Evolutionary conservation across 2,329 filamentous ascomycete species (phyloP).

Genomic region (Coleophoma cylindrospora): DNA sequence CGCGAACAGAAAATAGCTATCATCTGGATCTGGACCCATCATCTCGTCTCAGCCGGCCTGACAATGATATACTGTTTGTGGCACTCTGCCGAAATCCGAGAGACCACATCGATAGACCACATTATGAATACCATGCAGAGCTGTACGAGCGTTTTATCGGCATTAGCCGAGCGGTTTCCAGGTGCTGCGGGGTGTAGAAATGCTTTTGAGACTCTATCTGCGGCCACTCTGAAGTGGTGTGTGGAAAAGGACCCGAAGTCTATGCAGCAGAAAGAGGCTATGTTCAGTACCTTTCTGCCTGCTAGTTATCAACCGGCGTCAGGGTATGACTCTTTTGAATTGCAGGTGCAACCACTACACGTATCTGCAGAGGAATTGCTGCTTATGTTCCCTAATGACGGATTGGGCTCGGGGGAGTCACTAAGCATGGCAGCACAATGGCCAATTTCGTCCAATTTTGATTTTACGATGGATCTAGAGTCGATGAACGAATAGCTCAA

Average conservation of each 20-base stretch:
- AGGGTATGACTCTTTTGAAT: no score
- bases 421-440: conserved; percentile 11
- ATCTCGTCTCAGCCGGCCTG: conserved; percentile 30
- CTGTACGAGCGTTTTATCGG: conserved; percentile 26
- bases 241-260: no score
- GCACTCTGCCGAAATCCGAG: conserved; percentile 27
- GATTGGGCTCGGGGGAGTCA: conserved; percentile 7
- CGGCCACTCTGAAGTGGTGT: conserved; percentile 22
- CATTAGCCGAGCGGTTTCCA: conserved; percentile 24
- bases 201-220: conserved; percentile 23
- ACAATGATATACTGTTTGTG: conserved; percentile 26
- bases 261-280: no score
- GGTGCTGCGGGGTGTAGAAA: conserved; percentile 24
- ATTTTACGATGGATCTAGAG: no score
- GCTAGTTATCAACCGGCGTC: no score
- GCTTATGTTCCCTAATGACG: conserved; percentile 5
- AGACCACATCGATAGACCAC: conserved; percentile 14
- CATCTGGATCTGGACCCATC: conserved; percentile 27
- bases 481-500: no score
- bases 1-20: conserved; percentile 25
- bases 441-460: not conserved
- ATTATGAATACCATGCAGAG: conserved; percentile 20
- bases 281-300: no score
- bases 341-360: no score
- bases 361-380: no score